Conservation (phyloP, 768 basidiomycete genomes). For the Pisolithus sp. region DNA sequence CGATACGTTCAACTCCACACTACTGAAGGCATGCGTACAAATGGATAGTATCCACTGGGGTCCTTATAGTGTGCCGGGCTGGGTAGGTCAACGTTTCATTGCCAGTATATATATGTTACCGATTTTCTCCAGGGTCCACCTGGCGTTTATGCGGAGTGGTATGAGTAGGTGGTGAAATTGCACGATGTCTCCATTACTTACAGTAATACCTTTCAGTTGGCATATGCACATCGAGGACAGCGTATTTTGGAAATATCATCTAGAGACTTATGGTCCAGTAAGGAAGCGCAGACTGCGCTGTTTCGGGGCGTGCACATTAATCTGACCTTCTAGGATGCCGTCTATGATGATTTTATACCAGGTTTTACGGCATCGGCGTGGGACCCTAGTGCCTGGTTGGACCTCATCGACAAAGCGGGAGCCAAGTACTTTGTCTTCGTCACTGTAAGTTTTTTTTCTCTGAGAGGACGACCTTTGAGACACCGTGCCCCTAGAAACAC, state of each 20-base stretch:
- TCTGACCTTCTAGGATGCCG: constrained; percentile 28
- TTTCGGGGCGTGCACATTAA: neutral
- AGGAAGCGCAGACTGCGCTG: constrained; percentile 9
- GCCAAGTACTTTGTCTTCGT: constrained; percentile 59
- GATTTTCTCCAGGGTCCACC: constrained; percentile 30
- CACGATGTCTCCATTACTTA: neutral
- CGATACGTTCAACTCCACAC: neutral
- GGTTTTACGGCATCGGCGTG: constrained; percentile 48
- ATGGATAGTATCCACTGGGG: constrained; percentile 44
- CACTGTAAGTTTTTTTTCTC: constrained; percentile 26
- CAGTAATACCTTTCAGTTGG: constrained; percentile 25
- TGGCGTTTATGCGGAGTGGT: constrained; percentile 48
- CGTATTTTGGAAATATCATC: constrained; percentile 44
- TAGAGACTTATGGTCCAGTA: constrained; percentile 40
- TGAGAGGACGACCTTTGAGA: neutral
- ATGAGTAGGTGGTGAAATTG: constrained; percentile 34
- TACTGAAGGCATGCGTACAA: neutral
- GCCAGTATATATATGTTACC: neutral
- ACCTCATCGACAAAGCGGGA: constrained; percentile 48
- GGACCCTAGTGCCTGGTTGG: constrained; percentile 49
- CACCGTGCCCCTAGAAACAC: constrained; percentile 38
- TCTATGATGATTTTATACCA: constrained; percentile 55
- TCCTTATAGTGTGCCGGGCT: constrained; percentile 42
- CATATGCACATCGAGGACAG: constrained; percentile 32
- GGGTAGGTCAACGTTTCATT: constrained; percentile 14